Percentiles rank a stretch among this genome's conserved stretches.
phyloP scores from a whole-genome alignment of 768 basidiomycete species.

The Cystofilobasidium capitatum region DNA sequence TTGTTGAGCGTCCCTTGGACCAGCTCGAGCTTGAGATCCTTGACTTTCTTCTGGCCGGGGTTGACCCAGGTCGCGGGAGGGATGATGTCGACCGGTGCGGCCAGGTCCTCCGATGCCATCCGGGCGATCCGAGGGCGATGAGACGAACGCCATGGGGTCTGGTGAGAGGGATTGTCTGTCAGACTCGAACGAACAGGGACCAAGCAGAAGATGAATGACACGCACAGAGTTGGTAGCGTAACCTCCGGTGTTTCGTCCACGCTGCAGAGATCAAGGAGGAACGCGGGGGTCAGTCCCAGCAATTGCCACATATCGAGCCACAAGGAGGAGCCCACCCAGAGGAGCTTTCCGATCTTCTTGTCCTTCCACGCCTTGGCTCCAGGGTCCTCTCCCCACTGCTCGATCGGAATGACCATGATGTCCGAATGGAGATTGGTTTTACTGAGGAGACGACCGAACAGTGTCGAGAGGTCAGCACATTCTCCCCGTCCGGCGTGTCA shows the following conservation, averaged over 20 bases:
- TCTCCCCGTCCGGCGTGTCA: not conserved
- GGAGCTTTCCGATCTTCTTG: slow-evolving; percentile 29
- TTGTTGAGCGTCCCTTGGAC: slow-evolving; percentile 10
- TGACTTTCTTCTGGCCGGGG: not conserved
- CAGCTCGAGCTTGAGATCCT: not conserved
- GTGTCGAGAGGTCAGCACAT: not conserved
- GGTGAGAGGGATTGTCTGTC: too few relatives aligned
- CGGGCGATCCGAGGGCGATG: slow-evolving; percentile 35
- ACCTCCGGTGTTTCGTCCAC: slow-evolving; percentile 34
- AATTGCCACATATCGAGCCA: too few relatives aligned
- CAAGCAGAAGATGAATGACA: too few relatives aligned
- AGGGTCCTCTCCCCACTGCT: slow-evolving; percentile 33
- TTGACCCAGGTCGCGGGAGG: slow-evolving; percentile 11
- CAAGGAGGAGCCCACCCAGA: slow-evolving; percentile 30
- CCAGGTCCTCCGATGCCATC: slow-evolving; percentile 22
- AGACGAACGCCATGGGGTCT: slow-evolving; percentile 33
- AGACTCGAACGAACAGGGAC: not conserved
- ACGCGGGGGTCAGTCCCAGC: too few relatives aligned
- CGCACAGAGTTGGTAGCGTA: not conserved
- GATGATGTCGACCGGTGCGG: slow-evolving; percentile 13
- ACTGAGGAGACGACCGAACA: slow-evolving; percentile 16
- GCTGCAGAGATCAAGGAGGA: not conserved
- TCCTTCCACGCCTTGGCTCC: slow-evolving; percentile 33
- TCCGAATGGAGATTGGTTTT: slow-evolving; percentile 35
- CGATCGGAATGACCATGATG: slow-evolving; percentile 35